Evolutionary conservation across 129 eudicot genomes (phyloP).

Genomic region (Arctium minus): DNA sequence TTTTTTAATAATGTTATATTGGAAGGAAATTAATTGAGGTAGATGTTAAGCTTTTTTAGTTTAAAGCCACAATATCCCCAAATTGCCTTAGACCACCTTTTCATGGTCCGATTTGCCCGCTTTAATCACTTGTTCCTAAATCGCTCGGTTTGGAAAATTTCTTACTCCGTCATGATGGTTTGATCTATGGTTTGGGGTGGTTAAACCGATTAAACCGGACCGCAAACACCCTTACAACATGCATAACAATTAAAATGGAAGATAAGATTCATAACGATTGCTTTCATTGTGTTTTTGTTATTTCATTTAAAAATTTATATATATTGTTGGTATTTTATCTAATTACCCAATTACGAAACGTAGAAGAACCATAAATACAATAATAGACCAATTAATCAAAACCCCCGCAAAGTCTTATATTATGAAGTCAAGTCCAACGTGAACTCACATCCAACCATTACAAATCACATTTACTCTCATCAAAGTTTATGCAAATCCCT

Average conservation of each 20-base stretch:
- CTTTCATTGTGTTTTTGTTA: not conserved
- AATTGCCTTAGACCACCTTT: too few species aligned
- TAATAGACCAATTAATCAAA: not conserved
- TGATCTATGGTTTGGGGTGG: too few species aligned
- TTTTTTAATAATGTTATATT: too few species aligned
- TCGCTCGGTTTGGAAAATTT: too few species aligned
- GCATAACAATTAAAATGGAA: not conserved
- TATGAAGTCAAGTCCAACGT: conserved; percentile 14
- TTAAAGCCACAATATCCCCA: too few species aligned
- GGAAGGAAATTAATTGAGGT: too few species aligned
- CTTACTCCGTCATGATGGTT: too few species aligned
- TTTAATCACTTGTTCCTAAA: too few species aligned
- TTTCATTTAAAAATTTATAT: not conserved
- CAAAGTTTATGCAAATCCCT: not conserved
- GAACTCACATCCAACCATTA: not conserved
- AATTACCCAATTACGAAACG: not conserved
- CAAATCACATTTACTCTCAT: not conserved
- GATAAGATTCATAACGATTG: not conserved
- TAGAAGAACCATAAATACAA: not conserved
- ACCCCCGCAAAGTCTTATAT: not conserved
- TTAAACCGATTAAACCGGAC: too few species aligned
- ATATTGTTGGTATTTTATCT: not conserved
- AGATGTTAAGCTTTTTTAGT: too few species aligned
- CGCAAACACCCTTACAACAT: too few species aligned
- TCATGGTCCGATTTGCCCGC: too few species aligned